Base-by-base conservation (phyloP, 371 early-diverging fungal genomes). In the Mucor plumbeus region DNA sequence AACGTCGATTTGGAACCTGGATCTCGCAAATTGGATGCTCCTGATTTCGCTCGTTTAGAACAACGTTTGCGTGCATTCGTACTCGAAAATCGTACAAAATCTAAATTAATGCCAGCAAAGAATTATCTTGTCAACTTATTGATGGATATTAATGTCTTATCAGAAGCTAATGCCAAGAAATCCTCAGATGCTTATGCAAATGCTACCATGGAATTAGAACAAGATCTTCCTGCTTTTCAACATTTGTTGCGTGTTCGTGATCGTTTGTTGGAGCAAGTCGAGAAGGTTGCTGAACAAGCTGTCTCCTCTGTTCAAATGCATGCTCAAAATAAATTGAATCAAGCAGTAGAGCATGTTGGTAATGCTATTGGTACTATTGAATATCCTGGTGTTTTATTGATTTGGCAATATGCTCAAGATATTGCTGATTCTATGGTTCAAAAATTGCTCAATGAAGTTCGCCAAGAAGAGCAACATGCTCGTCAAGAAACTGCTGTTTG, bases 71-170 rank as follows among this genome's bases (percentile, higher is more conserved):
- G 96, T 65, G 87, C 91, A 0, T 99, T 97, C 79, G 92, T 95
- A 7, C 86, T 99, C 7, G 97, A 96, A 76, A 97, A 98, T 81
- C 92, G 99, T 33, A 86, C 93, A 62, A 92, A 92, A 70, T 94
- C 96, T 63, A 99, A 99, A 80, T 82, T 98, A 19, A 89, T 92
- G 0, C 99, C 99, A 0, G 97, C 96, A 48, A 95, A 96, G 80
- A 86, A 90, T 67, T 99, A 94, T 68, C 82, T 97, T 15, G 82
- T 85, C 66, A 94, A 96, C 72, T 81, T 97, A 33, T 77, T 96
- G 59, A 73, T 69, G 60, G 96, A 96, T 64, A 78, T 92, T 55
- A 71, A 77, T 21, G 64, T 81, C 9, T 71, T 92, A 17, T 75
- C 87, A 7, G 84, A 86, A 61, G 75, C 82, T 35, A 92, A 90